phyloP scores from a whole-genome alignment of 2,329 filamentous ascomycete genomes.

The Ophiostoma novo-ulmi region DNA sequence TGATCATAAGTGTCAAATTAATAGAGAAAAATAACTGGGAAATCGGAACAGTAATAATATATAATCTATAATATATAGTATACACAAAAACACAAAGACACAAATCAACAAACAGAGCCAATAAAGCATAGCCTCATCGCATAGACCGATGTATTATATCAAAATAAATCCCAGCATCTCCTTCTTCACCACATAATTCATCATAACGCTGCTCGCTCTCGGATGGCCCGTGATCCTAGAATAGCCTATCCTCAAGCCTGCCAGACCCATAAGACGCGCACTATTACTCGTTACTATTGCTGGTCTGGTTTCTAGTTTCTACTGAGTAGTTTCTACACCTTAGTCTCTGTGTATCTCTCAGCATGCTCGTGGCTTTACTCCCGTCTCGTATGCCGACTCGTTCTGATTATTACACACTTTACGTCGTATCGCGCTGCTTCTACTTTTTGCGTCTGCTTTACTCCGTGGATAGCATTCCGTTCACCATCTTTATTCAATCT shows the following conservation, averaged over 20 bases:
- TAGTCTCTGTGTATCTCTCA: neutral
- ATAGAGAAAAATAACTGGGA: no score
- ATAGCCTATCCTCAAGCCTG: neutral
- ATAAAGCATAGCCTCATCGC: no score
- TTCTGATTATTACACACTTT: conserved; percentile 23
- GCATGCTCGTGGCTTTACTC: neutral
- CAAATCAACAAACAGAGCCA: no score
- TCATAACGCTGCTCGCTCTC: neutral
- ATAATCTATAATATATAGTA: no score
- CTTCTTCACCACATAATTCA: neutral
- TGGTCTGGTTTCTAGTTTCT: no score
- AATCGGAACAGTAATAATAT: no score
- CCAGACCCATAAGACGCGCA: neutral
- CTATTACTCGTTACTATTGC: neutral
- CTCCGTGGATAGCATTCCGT: neutral
- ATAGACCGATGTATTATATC: no score
- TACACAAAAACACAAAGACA: no score
- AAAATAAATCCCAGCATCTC: neutral
- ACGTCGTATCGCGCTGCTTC: neutral
- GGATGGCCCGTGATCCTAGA: neutral
- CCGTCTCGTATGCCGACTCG: conserved; percentile 6
- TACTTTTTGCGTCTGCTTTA: neutral
- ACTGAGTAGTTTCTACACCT: neutral
- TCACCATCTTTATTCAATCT: no score
- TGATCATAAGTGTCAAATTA: no score